A percentile compares a stretch with the other conserved stretches of the same genome.
Evolutionary conservation across 1,284 basidiomycete genomes (phyloP).

Genomic region (Sporisorium graminicola): DNA sequence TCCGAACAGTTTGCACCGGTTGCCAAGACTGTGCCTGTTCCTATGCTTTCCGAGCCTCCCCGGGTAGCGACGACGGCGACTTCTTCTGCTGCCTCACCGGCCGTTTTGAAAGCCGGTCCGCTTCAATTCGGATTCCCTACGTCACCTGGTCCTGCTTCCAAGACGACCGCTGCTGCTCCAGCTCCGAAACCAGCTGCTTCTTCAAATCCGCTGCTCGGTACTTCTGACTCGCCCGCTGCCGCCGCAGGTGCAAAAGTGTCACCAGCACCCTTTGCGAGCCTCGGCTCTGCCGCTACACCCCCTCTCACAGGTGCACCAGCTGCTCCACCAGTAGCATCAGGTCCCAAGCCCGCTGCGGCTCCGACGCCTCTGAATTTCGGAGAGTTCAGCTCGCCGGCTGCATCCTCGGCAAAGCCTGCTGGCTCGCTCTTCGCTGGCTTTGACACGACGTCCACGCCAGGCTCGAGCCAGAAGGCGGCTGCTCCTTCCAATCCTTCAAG

Average conservation of each 20-base stretch:
- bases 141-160: constrained; percentile 15
- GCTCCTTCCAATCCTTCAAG: constrained; percentile 1
- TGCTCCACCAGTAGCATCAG: constrained; percentile 8
- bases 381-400: constrained; percentile 12
- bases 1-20: constrained; percentile 20
- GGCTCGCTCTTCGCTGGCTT: constrained; percentile 14
- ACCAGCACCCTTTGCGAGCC: not conserved
- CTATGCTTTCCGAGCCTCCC: constrained; percentile 22
- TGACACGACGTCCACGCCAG: not conserved
- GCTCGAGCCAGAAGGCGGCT: not conserved
- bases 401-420: constrained; percentile 14
- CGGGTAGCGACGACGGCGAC: constrained; percentile 7
- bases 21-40: constrained; percentile 23
- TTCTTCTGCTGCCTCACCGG: not conserved
- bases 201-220: constrained; percentile 13
- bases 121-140: constrained; percentile 17
- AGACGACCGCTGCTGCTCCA: not conserved
- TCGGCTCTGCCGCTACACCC: constrained; percentile 9
- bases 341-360: not conserved
- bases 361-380: constrained; percentile 3
- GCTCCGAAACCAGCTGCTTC: constrained; percentile 13
- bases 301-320: not conserved
- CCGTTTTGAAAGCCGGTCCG: constrained; percentile 7
- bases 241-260: constrained; percentile 7
- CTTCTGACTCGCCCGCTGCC: constrained; percentile 11